phyloP scores from a whole-genome alignment of 495 filamentous ascomycete genomes.

The Aspergillus conjunctus region DNA sequence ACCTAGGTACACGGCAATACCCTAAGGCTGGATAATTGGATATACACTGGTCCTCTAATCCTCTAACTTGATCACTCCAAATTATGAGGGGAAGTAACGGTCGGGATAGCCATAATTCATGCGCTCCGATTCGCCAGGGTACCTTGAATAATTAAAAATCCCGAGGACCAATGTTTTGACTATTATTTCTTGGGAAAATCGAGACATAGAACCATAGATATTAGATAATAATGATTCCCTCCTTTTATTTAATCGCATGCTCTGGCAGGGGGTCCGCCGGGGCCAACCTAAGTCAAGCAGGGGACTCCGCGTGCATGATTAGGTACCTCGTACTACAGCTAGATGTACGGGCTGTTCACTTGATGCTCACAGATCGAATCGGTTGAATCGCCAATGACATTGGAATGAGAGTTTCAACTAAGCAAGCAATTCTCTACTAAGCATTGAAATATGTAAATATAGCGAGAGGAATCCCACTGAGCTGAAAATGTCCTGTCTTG shows the following conservation, averaged over 20 bases:
- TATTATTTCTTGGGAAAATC: not conserved
- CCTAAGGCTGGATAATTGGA: not conserved
- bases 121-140: not conserved
- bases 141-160: not conserved
- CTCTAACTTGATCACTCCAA: too few species aligned
- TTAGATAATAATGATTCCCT: slow-evolving; percentile 1
- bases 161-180: not conserved
- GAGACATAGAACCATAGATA: not conserved
- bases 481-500: too few species aligned
- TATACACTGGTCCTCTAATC: too few species aligned
- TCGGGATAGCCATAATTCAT: not conserved
- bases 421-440: too few species aligned
- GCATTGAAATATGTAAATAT: too few species aligned
- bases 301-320: not conserved
- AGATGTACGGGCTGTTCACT: not conserved
- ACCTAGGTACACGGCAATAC: not conserved
- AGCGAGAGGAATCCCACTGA: too few species aligned
- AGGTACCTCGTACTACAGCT: not conserved
- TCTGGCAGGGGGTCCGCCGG: slow-evolving; percentile 1
- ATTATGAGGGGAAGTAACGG: not conserved
- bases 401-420: too few species aligned
- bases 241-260: not conserved
- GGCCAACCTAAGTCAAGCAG: not conserved
- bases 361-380: too few species aligned
- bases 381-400: too few species aligned